Conservation (phyloP, 2,329 filamentous ascomycete genomes). For the Aspergillus transmontanensis region DNA sequence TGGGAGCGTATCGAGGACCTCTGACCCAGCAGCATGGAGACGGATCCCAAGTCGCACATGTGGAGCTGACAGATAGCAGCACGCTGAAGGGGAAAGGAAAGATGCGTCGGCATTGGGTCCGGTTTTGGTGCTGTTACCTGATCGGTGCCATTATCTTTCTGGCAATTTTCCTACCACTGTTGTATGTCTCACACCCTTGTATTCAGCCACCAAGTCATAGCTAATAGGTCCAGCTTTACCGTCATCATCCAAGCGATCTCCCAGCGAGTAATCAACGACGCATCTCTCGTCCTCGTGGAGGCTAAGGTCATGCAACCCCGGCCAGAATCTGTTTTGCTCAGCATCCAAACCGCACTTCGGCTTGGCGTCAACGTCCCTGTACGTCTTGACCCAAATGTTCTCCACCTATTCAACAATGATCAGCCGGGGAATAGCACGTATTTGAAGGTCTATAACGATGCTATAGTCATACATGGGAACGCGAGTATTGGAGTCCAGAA, state of each 20-base stretch:
- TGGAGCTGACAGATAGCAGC: neutral
- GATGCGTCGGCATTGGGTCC: slow-evolving; percentile 11
- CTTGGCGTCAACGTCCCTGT: slow-evolving; percentile 22
- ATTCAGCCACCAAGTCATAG: neutral
- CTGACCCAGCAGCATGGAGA: neutral
- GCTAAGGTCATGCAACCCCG: slow-evolving; percentile 22
- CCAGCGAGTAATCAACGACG: slow-evolving; percentile 47
- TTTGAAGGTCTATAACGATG: slow-evolving; percentile 11
- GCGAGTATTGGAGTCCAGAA: slow-evolving; percentile 26
- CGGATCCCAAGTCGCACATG: neutral
- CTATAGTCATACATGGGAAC: slow-evolving; percentile 21
- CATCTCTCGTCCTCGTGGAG: slow-evolving; percentile 42
- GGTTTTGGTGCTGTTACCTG: slow-evolving; percentile 27
- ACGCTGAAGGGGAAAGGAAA: neutral
- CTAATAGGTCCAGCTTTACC: slow-evolving; percentile 41
- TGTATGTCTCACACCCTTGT: slow-evolving; percentile 13
- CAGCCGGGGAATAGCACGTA: slow-evolving; percentile 12
- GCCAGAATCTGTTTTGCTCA: slow-evolving; percentile 23
- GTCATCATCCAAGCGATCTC: slow-evolving; percentile 52
- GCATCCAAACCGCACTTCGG: slow-evolving; percentile 22
- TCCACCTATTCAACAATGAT: slow-evolving; percentile 21
- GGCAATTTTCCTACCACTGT: slow-evolving; percentile 28
- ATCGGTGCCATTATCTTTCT: slow-evolving; percentile 23
- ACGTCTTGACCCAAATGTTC: slow-evolving; percentile 20
- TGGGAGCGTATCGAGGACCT: neutral